Percentiles rank a stretch among this genome's conserved stretches.
Conservation (phyloP, 441 rosid genomes). For the Croton laevigatus region DNA sequence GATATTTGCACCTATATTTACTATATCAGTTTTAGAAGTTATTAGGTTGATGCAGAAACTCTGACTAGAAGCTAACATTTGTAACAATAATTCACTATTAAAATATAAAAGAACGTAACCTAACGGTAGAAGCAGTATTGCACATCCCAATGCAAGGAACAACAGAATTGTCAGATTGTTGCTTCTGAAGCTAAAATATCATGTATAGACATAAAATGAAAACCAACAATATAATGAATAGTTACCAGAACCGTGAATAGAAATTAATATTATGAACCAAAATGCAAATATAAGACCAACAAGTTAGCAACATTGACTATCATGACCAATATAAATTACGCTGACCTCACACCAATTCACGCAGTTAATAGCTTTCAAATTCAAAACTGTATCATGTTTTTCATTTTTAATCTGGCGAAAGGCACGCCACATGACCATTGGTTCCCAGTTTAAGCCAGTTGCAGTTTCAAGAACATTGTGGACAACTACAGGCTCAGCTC, state of each 20-base stretch:
- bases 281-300: neutral
- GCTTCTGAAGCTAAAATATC: neutral
- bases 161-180: neutral
- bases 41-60: neutral
- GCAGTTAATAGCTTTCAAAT: conserved; percentile 66
- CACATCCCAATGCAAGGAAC: neutral
- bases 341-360: conserved; percentile 78
- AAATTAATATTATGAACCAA: neutral
- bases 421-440: conserved; percentile 91
- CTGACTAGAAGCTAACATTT: too few relatives aligned
- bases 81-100: neutral
- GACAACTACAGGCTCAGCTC: conserved; percentile 80
- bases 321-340: conserved; percentile 13
- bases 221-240: neutral
- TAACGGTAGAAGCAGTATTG: neutral
- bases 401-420: conserved; percentile 48
- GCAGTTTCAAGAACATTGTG: conserved; percentile 67
- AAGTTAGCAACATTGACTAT: neutral
- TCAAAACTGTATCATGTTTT: conserved; percentile 39
- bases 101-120: neutral
- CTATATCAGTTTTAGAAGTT: neutral
- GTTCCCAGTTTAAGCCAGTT: conserved; percentile 91
- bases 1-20: neutral
- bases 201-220: neutral
- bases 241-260: neutral